A percentile compares a stretch with the other conserved stretches of the same genome.
phyloP scores from a whole-genome alignment of 768 basidiomycete species.

The Leucocoprinus sp. region DNA sequence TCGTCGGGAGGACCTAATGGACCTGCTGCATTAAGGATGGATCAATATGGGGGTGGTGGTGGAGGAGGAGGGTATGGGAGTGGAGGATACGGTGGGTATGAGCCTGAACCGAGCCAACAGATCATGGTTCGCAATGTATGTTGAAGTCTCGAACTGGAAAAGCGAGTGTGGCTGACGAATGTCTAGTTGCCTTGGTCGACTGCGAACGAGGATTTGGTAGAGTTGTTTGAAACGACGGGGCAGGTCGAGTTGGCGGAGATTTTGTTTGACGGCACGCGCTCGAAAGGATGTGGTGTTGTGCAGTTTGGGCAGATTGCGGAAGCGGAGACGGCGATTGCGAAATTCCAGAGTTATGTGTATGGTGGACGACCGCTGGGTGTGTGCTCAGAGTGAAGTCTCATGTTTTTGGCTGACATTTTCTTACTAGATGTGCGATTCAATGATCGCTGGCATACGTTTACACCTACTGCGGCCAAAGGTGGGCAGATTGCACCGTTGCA shows the following conservation, averaged over 20 bases:
- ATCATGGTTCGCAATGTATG: conserved; percentile 98
- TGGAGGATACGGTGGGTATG: conserved; percentile 29
- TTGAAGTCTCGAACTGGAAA: conserved; percentile 16
- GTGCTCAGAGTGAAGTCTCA: conserved; percentile 16
- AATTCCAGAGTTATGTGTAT: conserved; percentile 95
- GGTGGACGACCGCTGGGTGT: conserved; percentile 81
- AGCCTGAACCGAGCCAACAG: conserved; percentile 87
- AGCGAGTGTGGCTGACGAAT: neutral
- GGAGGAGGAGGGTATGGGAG: conserved; percentile 28
- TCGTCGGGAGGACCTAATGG: conserved; percentile 36
- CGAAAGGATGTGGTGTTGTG: conserved; percentile 93
- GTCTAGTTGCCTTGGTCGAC: conserved; percentile 94
- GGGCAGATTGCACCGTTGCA: conserved; percentile 65
- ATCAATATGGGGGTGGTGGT: conserved; percentile 25
- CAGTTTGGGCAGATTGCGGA: conserved; percentile 84
- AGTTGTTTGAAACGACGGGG: conserved; percentile 96
- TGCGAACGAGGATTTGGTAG: conserved; percentile 96
- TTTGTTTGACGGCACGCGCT: conserved; percentile 83
- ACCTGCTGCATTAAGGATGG: conserved; percentile 30
- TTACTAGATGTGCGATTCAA: conserved; percentile 83
- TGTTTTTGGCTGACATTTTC: neutral
- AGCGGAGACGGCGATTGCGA: conserved; percentile 93
- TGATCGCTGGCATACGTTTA: conserved; percentile 91
- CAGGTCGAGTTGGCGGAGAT: conserved; percentile 94
- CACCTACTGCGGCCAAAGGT: conserved; percentile 83